Evolutionary conservation across 2,329 filamentous ascomycete species (phyloP).

Genomic region (Thielaviopsis ethacetica): DNA sequence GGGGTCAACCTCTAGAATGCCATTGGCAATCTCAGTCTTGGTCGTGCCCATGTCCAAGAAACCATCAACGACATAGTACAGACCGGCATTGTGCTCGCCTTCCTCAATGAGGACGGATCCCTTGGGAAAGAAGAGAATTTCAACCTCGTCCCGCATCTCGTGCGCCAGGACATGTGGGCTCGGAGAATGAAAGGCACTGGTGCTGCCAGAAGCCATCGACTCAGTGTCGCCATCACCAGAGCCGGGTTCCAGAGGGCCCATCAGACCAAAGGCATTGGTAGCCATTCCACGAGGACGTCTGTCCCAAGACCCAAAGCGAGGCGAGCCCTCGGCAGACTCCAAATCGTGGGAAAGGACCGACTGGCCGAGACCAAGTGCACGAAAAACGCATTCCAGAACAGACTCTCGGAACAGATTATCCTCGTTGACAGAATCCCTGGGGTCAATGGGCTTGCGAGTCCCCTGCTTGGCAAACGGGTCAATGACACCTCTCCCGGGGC

Average conservation of each 20-base stretch:
- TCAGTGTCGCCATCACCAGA: slow-evolving; percentile 72
- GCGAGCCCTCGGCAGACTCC: slow-evolving; percentile 71
- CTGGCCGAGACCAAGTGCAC: slow-evolving; percentile 68
- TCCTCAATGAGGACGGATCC: slow-evolving; percentile 90
- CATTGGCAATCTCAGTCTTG: slow-evolving; percentile 4
- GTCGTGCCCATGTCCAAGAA: slow-evolving; percentile 60
- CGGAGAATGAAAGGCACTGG: slow-evolving; percentile 42
- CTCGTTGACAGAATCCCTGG: slow-evolving; percentile 72
- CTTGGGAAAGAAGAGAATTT: slow-evolving; percentile 95
- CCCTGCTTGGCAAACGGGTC: slow-evolving; percentile 11
- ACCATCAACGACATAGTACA: slow-evolving; percentile 96
- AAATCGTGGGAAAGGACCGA: slow-evolving; percentile 48
- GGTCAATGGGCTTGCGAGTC: slow-evolving; percentile 30
- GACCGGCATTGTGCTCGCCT: slow-evolving; percentile 84
- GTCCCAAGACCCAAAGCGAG: slow-evolving; percentile 40
- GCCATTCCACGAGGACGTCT: not conserved
- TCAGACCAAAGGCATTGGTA: slow-evolving; percentile 77
- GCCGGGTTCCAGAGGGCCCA: slow-evolving; percentile 60
- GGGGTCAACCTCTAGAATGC: slow-evolving; percentile 11
- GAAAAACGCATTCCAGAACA: slow-evolving; percentile 90
- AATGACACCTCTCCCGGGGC: slow-evolving; percentile 5
- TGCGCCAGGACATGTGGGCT: slow-evolving; percentile 52
- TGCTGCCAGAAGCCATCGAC: slow-evolving; percentile 58
- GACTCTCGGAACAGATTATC: slow-evolving; percentile 78
- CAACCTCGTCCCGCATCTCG: slow-evolving; percentile 79